Evolutionary conservation across 176 grass and related monocot genomes (phyloP), one percentile per base, ranked within the genome.

Genomic region (Carex myosuroides): DNA sequence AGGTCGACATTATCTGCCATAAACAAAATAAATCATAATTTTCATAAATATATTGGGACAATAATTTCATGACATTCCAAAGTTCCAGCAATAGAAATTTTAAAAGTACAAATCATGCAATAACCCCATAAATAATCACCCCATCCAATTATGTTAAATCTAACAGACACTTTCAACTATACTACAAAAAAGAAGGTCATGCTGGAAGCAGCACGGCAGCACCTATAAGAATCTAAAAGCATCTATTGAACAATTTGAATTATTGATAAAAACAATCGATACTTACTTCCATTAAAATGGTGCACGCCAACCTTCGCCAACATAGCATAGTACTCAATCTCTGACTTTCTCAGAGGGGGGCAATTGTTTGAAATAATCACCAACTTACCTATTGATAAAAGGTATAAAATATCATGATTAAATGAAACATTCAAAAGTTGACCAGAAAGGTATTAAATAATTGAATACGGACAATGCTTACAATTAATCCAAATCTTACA

Each of bases 321-420:
- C 96, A 99, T 99, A 17, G 96, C 93, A 29, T 99, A 99, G 84
- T 99, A 99, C 85, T 99, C 93, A 8, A 99, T 95, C 82, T 99
- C 96, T 59, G 96, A 99, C 81, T 93, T 99, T 60, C 96, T 88
- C 14, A 99, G 91, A 0, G 96, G 96, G 30, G 96, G 93, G 83
- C 96, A 95, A 72, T 99, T 99, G 89, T 99, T 99, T 12, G 96
- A 85, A 0, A 99, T 89, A 18, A 99, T 93, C 13, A 99, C 82
- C 10, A 99, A 81, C 88, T 99, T 99, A 24, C 91, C 96, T 99
- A 87, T 14, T 52, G 16, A 41, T 57, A 16, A 22, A 61, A 2
- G 18, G 57, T 74, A 13, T 79, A 3, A 52, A 55, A 17, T 13
- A 55, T 30, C 48, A 77, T 54, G 24, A 56, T 16, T 13, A 30